Evolutionary conservation across 202 grass and related monocot genomes (phyloP).

Genomic region (Eragrostis tef): DNA sequence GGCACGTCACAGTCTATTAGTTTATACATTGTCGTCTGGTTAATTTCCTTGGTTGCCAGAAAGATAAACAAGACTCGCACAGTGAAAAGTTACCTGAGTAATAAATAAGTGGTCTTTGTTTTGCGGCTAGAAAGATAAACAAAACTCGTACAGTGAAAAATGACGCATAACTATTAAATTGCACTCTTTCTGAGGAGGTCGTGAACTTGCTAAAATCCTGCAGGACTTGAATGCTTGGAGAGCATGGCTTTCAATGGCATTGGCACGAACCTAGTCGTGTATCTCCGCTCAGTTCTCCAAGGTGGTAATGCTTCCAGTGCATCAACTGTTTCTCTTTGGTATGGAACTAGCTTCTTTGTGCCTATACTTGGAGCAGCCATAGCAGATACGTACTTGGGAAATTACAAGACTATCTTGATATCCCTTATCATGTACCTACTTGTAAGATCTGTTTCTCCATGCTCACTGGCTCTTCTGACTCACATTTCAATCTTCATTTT

Average conservation of each 20-base stretch:
- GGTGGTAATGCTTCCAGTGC: conserved; percentile 81
- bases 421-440: conserved; percentile 73
- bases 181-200: neutral
- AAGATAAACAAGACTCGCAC: neutral
- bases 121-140: neutral
- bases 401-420: conserved; percentile 71
- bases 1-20: neutral
- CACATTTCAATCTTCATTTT: conserved; percentile 35
- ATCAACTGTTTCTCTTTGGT: conserved; percentile 72
- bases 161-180: neutral
- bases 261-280: conserved; percentile 78
- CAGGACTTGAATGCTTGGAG: conserved; percentile 83
- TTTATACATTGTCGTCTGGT: neutral
- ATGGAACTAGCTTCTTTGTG: conserved; percentile 76
- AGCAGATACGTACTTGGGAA: conserved; percentile 77
- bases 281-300: conserved; percentile 71
- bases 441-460: conserved; percentile 52
- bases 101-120: neutral
- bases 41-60: neutral
- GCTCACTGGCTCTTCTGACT: conserved; percentile 7
- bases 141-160: neutral
- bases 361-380: conserved; percentile 70
- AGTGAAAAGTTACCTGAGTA: neutral
- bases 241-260: conserved; percentile 86
- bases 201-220: conserved; percentile 34